Conservation (phyloP, 805 yeast genomes). For the Lipomyces sp. region DNA sequence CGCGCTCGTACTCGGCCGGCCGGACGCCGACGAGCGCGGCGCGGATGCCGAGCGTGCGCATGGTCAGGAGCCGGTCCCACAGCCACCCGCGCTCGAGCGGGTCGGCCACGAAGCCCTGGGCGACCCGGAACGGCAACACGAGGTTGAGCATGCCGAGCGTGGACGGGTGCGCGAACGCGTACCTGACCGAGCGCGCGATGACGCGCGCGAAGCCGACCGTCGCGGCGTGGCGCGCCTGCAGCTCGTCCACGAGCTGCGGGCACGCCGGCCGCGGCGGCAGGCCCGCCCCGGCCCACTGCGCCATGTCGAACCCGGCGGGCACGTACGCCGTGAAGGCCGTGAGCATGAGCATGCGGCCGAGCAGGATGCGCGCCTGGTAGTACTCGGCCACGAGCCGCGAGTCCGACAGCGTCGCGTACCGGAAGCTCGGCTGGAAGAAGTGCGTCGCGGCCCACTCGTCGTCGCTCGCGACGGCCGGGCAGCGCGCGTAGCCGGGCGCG, state of each 20-base stretch:
- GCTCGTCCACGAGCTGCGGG: neutral
- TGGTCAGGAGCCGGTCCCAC: slow-evolving; percentile 2
- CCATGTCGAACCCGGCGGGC: neutral
- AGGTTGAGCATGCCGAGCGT: neutral
- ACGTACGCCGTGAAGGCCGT: neutral
- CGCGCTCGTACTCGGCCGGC: neutral
- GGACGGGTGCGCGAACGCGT: neutral
- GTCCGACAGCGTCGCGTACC: slow-evolving; percentile 3
- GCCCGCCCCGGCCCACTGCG: too few species aligned
- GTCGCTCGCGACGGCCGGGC: neutral
- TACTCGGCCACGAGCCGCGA: neutral
- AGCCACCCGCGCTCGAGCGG: slow-evolving; percentile 12
- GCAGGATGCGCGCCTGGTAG: slow-evolving; percentile 2
- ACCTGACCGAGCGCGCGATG: slow-evolving; percentile 8
- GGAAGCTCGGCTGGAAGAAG: slow-evolving; percentile 10
- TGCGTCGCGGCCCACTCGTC: slow-evolving; percentile 13
- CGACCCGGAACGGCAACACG: slow-evolving; percentile 2
- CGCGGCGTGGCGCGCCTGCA: neutral
- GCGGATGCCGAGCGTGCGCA: slow-evolving; percentile 4
- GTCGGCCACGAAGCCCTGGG: slow-evolving; percentile 1
- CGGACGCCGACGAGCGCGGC: neutral
- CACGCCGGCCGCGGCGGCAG: too few species aligned
- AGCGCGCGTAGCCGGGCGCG: neutral
- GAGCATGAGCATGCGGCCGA: neutral
- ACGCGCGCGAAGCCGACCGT: neutral